phyloP scores from a whole-genome alignment of 305 asterid species.

The Caryopteris hybrid region DNA sequence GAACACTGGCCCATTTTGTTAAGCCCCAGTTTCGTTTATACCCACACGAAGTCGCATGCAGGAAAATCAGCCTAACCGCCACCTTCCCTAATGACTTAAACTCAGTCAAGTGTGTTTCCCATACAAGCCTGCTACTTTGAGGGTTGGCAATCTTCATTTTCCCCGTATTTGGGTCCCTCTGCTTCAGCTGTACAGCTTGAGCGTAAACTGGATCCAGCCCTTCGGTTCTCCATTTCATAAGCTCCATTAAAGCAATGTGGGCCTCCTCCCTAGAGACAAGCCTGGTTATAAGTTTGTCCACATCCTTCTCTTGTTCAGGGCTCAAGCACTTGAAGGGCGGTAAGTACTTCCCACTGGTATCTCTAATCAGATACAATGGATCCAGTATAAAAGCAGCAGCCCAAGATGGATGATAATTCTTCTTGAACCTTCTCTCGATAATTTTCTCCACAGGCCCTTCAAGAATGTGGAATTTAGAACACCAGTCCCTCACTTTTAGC shows the following conservation, averaged over 20 bases:
- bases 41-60: constrained; percentile 75
- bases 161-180: constrained; percentile 74
- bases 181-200: constrained; percentile 84
- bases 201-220: constrained; percentile 96
- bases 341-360: constrained; percentile 76
- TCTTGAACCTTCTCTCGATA: constrained; percentile 60
- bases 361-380: constrained; percentile 76
- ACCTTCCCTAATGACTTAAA: constrained; percentile 75
- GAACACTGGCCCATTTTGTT: constrained; percentile 53
- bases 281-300: constrained; percentile 78
- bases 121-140: constrained; percentile 86
- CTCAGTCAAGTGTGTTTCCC: constrained; percentile 85
- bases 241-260: constrained; percentile 93
- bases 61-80: constrained; percentile 81
- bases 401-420: constrained; percentile 93
- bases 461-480: constrained; percentile 56
- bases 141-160: constrained; percentile 89
- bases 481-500: constrained; percentile 75
- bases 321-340: constrained; percentile 91
- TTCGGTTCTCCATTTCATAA: constrained; percentile 97
- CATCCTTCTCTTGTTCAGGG: constrained; percentile 90
- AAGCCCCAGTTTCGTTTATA: constrained; percentile 55
- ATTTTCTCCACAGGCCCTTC: constrained; percentile 73
- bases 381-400: constrained; percentile 93
- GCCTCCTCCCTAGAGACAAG: constrained; percentile 89